Evolutionary conservation across 495 filamentous ascomycete genomes (phyloP).

Genomic region (Penicillium longicatenatum): DNA sequence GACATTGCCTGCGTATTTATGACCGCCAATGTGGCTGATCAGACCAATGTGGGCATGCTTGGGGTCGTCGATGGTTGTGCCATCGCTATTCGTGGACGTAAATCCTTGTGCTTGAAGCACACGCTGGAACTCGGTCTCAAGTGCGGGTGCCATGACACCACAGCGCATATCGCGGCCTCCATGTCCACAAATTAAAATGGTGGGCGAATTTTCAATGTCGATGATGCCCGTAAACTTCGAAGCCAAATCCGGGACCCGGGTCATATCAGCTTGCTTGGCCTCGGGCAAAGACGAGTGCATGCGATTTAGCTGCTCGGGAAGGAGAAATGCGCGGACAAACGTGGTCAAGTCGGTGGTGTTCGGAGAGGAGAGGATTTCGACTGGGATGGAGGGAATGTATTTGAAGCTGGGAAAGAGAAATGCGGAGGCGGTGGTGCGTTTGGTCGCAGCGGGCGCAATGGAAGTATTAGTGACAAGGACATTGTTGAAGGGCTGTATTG

Average conservation of each 20-base stretch:
- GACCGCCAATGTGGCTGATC: constrained; percentile 89
- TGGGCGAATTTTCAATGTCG: constrained; percentile 62
- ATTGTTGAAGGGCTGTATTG: constrained; percentile 73
- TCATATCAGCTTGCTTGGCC: constrained; percentile 30
- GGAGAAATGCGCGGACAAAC: constrained; percentile 43
- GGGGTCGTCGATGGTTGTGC: constrained; percentile 28
- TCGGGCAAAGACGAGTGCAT: constrained; percentile 55
- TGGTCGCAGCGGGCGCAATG: constrained; percentile 52
- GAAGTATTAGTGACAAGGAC: constrained; percentile 73
- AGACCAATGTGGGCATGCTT: constrained; percentile 62
- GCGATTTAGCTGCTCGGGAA: constrained; percentile 60
- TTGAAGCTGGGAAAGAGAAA: constrained; percentile 79
- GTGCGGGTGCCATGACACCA: constrained; percentile 72
- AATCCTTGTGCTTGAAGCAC: constrained; percentile 44
- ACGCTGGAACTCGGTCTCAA: constrained; percentile 67
- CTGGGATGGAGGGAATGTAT: constrained; percentile 70
- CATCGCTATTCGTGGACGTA: constrained; percentile 15
- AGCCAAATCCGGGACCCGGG: constrained; percentile 32
- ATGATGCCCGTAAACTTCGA: constrained; percentile 41
- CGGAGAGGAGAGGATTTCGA: constrained; percentile 13
- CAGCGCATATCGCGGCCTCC: constrained; percentile 77
- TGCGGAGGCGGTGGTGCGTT: constrained; percentile 55
- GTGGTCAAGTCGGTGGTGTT: constrained; percentile 28
- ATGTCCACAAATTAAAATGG: constrained; percentile 86
- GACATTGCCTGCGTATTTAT: constrained; percentile 93